A percentile compares a stretch with the other conserved stretches of the same genome.
Evolutionary conservation across 116 monocot genomes (phyloP).

Genomic region (Iris pallida): DNA sequence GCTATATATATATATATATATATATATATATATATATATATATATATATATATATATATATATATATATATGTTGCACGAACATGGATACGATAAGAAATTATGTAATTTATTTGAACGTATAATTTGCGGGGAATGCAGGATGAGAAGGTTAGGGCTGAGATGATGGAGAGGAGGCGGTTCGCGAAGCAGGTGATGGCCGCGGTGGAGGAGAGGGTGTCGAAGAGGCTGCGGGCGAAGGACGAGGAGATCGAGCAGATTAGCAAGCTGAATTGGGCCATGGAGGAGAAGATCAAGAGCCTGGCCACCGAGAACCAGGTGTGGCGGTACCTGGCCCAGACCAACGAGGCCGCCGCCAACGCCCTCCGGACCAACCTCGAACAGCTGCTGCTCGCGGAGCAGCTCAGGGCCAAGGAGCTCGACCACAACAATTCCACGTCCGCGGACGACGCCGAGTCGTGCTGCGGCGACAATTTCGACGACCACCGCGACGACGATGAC

Average conservation of each 20-base stretch:
- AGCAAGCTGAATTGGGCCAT: slow-evolving; percentile 31
- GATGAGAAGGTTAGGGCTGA: slow-evolving; percentile 31
- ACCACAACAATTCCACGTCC: not conserved
- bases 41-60: not conserved
- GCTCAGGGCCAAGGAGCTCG: not conserved
- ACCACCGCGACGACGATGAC: not conserved
- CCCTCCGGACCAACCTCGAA: slow-evolving; percentile 47
- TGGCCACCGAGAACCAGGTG: slow-evolving; percentile 35
- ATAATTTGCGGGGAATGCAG: slow-evolving; percentile 21
- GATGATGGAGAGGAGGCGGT: slow-evolving; percentile 19
- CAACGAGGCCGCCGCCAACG: slow-evolving; percentile 37
- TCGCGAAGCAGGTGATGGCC: slow-evolving; percentile 15
- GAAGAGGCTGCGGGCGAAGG: slow-evolving; percentile 37
- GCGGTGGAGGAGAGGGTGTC: slow-evolving; percentile 23
- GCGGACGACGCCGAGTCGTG: slow-evolving; percentile 16
- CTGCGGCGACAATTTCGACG: slow-evolving; percentile 24
- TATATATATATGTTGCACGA: not conserved
- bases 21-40: no score
- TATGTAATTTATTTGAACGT: not conserved
- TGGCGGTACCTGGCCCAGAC: slow-evolving; percentile 52
- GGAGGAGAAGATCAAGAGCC: slow-evolving; percentile 34
- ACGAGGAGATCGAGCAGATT: slow-evolving; percentile 45
- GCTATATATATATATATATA: no score
- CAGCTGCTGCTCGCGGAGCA: slow-evolving; percentile 21
- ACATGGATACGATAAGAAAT: no score